Conservation (phyloP, 441 rosid species). For the Euphorbia corollata region DNA sequence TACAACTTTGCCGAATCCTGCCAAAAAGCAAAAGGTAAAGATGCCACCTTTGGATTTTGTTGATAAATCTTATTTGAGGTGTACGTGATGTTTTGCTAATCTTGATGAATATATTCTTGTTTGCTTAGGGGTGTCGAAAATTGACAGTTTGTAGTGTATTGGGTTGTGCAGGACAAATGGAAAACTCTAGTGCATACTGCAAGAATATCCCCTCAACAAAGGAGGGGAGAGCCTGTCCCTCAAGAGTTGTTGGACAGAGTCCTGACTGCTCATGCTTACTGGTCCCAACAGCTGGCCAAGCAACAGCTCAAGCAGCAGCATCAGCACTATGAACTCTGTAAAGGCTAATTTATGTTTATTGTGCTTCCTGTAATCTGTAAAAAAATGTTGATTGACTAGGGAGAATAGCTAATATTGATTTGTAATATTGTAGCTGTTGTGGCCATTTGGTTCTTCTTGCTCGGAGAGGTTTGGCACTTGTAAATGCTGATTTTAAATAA, state of each 20-base stretch:
- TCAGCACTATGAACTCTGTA: conserved; percentile 29
- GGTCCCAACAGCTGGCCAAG: conserved; percentile 75
- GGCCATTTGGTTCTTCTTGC: conserved; percentile 19
- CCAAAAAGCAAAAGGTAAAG: conserved; percentile 12
- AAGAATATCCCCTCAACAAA: conserved; percentile 90
- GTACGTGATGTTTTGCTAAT: not conserved
- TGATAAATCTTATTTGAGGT: conserved; percentile 3
- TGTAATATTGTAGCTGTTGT: conserved; percentile 22
- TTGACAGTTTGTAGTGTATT: not conserved
- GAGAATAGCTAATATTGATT: too few species aligned
- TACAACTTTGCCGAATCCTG: conserved; percentile 2
- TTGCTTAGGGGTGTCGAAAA: not conserved
- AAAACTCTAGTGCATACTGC: conserved; percentile 96
- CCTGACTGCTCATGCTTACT: conserved; percentile 71
- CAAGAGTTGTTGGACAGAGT: conserved; percentile 92
- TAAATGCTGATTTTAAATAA: conserved; percentile 37
- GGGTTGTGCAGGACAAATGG: conserved; percentile 75
- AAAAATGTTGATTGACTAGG: too few species aligned
- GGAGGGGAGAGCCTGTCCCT: conserved; percentile 98
- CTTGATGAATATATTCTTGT: too few species aligned
- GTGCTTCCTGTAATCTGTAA: too few species aligned
- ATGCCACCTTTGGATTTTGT: not conserved
- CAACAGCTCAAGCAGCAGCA: conserved; percentile 30
- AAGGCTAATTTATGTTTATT: too few species aligned
- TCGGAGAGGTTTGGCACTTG: conserved; percentile 30